Percentiles rank a stretch among this genome's conserved stretches.
Evolutionary conservation across 148 eudicot genomes (phyloP).

Genomic region (Suaeda aralocaspica): DNA sequence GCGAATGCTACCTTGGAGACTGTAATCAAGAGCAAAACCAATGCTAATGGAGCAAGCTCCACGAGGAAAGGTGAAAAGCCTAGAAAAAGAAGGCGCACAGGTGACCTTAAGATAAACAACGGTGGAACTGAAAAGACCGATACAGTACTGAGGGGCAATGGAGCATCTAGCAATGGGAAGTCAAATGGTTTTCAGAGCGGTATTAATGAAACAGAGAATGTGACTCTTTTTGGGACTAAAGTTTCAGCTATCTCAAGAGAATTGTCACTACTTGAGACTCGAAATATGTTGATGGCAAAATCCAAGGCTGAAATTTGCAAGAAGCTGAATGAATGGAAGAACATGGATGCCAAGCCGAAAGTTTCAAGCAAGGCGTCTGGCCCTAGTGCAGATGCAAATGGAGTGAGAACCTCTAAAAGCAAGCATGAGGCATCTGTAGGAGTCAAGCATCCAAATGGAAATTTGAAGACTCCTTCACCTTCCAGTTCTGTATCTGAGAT

Average conservation of each 20-base stretch:
- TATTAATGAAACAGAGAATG: slow-evolving; percentile 25
- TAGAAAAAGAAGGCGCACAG: slow-evolving; percentile 29
- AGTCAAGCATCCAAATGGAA: slow-evolving; percentile 3
- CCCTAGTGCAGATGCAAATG: slow-evolving; percentile 22
- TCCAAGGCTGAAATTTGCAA: slow-evolving; percentile 43
- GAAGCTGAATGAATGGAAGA: slow-evolving; percentile 37
- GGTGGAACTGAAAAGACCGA: slow-evolving; percentile 20
- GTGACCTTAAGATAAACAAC: slow-evolving; percentile 21
- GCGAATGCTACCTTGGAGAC: slow-evolving; percentile 29
- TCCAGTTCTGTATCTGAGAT: slow-evolving; percentile 19
- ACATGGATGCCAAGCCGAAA: slow-evolving; percentile 12
- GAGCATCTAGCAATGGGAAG: slow-evolving; percentile 11
- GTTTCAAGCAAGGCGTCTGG: slow-evolving; percentile 11
- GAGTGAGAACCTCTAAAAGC: slow-evolving; percentile 19
- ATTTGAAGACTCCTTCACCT: slow-evolving; percentile 6
- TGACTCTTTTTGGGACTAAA: slow-evolving; percentile 16
- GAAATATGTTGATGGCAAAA: slow-evolving; percentile 44
- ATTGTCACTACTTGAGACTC: slow-evolving; percentile 35
- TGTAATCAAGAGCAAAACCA: too few species aligned
- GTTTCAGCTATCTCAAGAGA: slow-evolving; percentile 25
- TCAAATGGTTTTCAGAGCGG: slow-evolving; percentile 14
- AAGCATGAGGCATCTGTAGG: slow-evolving; percentile 14
- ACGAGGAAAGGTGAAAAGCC: slow-evolving; percentile 30
- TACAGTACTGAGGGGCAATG: slow-evolving; percentile 19
- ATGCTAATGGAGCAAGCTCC: slow-evolving; percentile 21